A percentile compares a stretch with the other conserved stretches of the same genome.
phyloP scores from a whole-genome alignment of 306 rosid genomes.

The Gynostemma pentaphyllum region DNA sequence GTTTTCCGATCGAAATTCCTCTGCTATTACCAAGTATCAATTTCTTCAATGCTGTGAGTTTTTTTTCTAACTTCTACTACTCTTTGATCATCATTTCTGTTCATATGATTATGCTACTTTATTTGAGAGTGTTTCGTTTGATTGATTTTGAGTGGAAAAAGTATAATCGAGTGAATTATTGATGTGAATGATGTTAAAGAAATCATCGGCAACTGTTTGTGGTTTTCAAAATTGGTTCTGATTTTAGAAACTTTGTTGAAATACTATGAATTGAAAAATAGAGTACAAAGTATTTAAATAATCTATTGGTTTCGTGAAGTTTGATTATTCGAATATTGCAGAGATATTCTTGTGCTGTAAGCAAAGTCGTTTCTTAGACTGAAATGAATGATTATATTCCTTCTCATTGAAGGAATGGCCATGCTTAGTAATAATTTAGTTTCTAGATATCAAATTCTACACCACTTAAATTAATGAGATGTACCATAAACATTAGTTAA shows the following conservation, averaged over 20 bases:
- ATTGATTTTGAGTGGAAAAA: neutral
- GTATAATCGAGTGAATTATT: neutral
- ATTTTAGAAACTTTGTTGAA: neutral
- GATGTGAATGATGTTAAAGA: neutral
- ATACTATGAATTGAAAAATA: neutral
- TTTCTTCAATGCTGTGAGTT: slow-evolving; percentile 2
- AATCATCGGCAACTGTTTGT: neutral
- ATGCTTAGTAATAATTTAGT: neutral
- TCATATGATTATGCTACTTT: neutral
- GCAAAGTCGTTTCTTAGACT: neutral
- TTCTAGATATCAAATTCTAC: neutral
- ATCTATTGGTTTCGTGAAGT: neutral
- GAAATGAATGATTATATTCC: neutral
- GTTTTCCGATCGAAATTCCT: neutral
- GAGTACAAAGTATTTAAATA: neutral
- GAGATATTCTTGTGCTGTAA: too few relatives aligned
- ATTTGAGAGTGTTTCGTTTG: neutral
- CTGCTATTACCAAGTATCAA: neutral
- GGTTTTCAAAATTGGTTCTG: neutral
- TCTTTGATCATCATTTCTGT: neutral
- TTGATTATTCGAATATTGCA: neutral
- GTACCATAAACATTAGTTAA: neutral
- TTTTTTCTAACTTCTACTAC: neutral
- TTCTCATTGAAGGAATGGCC: neutral
- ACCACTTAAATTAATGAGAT: neutral